Conservation (phyloP, 805 yeast species). For the Metschnikowia rubicola region DNA sequence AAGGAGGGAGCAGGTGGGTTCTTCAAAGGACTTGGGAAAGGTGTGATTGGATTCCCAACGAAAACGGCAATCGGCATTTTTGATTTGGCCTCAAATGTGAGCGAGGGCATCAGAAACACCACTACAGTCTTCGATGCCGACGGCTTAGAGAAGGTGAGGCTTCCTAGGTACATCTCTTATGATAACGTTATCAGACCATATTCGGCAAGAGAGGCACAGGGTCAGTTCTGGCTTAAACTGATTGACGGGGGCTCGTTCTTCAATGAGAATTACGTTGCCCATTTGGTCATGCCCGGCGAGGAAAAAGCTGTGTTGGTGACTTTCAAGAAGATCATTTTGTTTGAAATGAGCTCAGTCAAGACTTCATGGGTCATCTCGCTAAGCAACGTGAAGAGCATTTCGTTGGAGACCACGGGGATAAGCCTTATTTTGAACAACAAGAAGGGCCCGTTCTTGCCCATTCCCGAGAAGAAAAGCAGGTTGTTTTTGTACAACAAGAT, state of each 20-base stretch:
- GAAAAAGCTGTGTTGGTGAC: constrained; percentile 77
- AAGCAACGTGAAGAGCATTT: constrained; percentile 62
- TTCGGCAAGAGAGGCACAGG: constrained; percentile 82
- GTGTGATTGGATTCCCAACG: constrained; percentile 92
- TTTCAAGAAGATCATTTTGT: constrained; percentile 61
- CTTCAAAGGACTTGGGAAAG: constrained; percentile 90
- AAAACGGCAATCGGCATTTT: constrained; percentile 94
- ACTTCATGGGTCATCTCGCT: constrained; percentile 72
- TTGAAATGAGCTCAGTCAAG: constrained; percentile 56
- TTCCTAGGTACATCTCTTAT: constrained; percentile 71
- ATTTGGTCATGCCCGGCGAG: constrained; percentile 75
- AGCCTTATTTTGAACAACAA: constrained; percentile 52
- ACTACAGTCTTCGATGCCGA: constrained; percentile 85
- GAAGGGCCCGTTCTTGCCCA: constrained; percentile 65
- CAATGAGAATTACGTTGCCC: constrained; percentile 78
- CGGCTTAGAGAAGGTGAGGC: constrained; percentile 71
- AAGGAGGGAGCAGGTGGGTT: constrained; percentile 89
- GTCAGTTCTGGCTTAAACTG: constrained; percentile 86
- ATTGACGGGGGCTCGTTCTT: constrained; percentile 77
- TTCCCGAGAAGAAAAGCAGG: constrained; percentile 64
- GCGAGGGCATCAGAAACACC: constrained; percentile 91
- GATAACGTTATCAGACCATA: constrained; percentile 76
- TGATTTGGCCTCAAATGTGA: constrained; percentile 86
- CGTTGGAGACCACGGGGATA: constrained; percentile 78
- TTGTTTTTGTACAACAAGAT: constrained; percentile 67